Percentiles rank a stretch among this genome's conserved stretches.
Conservation (phyloP, 2,329 filamentous ascomycete genomes). For the Esteya vermicola region DNA sequence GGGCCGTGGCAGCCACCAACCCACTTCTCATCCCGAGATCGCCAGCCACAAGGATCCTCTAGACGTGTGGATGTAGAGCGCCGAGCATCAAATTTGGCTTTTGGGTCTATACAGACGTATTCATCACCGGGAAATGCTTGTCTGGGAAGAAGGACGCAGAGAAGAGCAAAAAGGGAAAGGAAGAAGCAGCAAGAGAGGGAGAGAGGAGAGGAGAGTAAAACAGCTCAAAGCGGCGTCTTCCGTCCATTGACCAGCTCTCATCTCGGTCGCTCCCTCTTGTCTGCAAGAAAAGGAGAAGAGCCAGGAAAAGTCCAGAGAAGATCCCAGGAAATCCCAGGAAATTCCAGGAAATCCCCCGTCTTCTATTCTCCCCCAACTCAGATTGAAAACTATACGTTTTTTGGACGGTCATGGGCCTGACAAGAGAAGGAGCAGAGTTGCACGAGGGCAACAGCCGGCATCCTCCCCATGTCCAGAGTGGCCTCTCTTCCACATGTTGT, state of each 20-base stretch:
- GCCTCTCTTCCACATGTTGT: background rate
- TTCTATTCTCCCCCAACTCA: conserved; percentile 15
- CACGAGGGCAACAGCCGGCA: background rate
- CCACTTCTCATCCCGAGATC: background rate
- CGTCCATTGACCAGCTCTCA: background rate
- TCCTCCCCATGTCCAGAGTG: background rate
- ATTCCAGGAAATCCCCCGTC: conserved; percentile 4
- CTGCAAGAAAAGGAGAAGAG: conserved; percentile 6
- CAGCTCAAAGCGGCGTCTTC: background rate
- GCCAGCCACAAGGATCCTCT: too few relatives aligned
- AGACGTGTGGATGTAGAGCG: background rate
- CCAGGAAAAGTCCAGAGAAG: conserved; percentile 1
- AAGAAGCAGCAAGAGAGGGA: background rate
- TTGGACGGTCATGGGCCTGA: conserved; percentile 13
- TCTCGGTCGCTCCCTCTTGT: background rate
- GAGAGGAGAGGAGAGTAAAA: background rate
- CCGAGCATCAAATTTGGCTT: conserved; percentile 11
- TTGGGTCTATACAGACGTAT: conserved; percentile 6
- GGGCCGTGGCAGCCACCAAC: background rate
- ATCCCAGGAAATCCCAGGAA: too few relatives aligned
- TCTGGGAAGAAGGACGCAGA: too few relatives aligned
- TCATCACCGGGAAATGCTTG: conserved; percentile 10
- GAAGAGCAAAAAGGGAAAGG: background rate
- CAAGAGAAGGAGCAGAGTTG: background rate
- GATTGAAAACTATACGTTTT: conserved; percentile 24